phyloP scores from a whole-genome alignment of 768 basidiomycete species.

The Mycena epipterygia region DNA sequence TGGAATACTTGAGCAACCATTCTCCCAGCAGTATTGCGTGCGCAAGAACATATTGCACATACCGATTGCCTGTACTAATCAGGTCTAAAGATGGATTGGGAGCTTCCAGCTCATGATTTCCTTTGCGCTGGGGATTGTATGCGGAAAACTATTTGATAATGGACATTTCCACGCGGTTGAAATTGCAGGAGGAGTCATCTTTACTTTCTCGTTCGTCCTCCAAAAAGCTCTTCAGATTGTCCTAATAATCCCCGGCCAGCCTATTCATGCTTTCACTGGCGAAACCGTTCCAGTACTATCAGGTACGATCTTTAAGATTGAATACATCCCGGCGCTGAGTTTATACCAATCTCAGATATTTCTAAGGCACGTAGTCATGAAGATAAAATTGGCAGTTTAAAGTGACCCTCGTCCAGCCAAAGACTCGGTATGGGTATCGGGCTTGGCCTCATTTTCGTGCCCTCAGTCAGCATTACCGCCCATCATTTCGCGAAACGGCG shows the following conservation, averaged over 20 bases:
- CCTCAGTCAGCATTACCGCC: background rate
- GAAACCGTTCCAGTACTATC: background rate
- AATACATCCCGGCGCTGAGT: too few species aligned
- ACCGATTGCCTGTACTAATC: too few species aligned
- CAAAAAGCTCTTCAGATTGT: background rate
- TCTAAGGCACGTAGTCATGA: background rate
- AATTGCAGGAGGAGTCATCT: background rate
- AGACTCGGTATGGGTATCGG: conserved; percentile 25
- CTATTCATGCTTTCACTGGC: background rate
- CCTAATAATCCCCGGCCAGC: background rate
- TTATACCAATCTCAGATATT: background rate
- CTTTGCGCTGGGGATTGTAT: background rate
- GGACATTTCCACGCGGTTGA: background rate
- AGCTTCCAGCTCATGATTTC: background rate
- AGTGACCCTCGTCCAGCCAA: conserved; percentile 7
- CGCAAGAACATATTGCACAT: too few species aligned
- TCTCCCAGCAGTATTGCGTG: background rate
- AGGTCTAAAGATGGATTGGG: background rate
- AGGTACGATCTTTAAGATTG: background rate
- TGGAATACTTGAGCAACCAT: background rate
- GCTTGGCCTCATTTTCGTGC: conserved; percentile 3
- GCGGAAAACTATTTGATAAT: background rate
- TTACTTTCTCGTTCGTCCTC: background rate
- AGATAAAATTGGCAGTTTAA: too few species aligned
- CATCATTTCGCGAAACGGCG: conserved; percentile 17